Base-by-base conservation (phyloP, 331 rosid species). In the Rosa hybrid region DNA sequence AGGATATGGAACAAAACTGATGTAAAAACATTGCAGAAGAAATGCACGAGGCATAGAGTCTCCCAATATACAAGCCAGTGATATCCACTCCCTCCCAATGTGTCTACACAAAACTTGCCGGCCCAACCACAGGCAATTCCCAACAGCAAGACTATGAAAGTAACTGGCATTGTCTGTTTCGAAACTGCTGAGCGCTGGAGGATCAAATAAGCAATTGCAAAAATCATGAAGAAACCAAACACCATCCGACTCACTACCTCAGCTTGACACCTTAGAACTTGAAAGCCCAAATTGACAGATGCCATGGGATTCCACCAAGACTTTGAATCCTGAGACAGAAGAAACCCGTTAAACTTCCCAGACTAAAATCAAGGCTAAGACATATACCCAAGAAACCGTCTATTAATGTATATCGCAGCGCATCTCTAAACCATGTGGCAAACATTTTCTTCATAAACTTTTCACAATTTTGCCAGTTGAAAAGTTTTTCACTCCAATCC, bases 61-160 rank as follows among this genome's bases (percentile, higher is more conserved):
- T 91, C 98, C 97, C 97, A 91, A 64, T 80, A 86, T 20, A 90
- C 10, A 54, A 93, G 91, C 99, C 99, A 93, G 49, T 74, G 74
- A 53, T 71, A 76, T 68, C 99, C 97, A 30, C 81, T 89, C 72
- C 99, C 99, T 78, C 97, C 98, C 80, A 91, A 63, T 50, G 97
- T 88, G 77, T 91, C 94, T 12, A 93, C 83, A 69, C 98, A 95
- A 38, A 90, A 68, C 89, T 89, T 95, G 80, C 98, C 98, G 0
- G 89, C 89, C 39, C 79, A 83, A 81, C 98, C 98, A 59, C 98
- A 95, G 57, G 57, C 87, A 49, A 86, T 45, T 62, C 97, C 94
- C 17, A 95, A 74, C 78, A 93, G 84, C 90, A 95, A 79, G 82
- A 91, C 51, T 45, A 90, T 82, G 79, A 88, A 85, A 44, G 98